Evolutionary conservation across 768 basidiomycete genomes (phyloP).

Genomic region (Suillus lakei): DNA sequence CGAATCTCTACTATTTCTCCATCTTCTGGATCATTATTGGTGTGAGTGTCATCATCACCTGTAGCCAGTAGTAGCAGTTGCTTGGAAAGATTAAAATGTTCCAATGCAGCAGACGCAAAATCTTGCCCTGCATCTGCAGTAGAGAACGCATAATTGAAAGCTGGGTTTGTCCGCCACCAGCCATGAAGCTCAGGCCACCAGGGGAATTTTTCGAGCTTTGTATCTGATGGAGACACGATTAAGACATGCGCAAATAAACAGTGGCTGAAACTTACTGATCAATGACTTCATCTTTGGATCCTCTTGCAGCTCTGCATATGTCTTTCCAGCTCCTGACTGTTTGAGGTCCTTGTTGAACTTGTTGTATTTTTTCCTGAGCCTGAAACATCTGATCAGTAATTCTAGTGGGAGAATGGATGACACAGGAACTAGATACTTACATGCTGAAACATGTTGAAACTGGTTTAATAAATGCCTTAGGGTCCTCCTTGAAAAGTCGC

Average conservation of each 20-base stretch:
- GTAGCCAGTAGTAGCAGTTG: neutral
- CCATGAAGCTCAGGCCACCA: constrained; percentile 16
- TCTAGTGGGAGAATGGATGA: neutral
- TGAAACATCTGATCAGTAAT: neutral
- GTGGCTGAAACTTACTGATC: neutral
- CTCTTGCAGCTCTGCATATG: neutral
- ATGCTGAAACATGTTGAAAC: neutral
- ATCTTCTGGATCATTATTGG: neutral
- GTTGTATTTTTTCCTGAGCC: neutral
- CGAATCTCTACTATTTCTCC: neutral
- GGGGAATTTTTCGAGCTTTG: constrained; percentile 9
- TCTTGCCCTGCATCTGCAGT: constrained; percentile 7
- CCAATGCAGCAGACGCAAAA: constrained; percentile 6
- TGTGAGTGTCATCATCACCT: neutral
- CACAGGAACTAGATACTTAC: neutral
- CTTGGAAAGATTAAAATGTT: neutral
- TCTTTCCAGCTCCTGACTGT: neutral
- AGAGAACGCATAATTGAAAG: neutral
- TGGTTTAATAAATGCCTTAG: neutral
- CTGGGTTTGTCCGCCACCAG: constrained; percentile 10
- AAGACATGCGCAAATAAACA: neutral
- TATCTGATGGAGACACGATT: neutral
- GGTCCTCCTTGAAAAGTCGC: neutral
- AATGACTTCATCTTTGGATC: neutral
- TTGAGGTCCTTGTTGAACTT: neutral